A percentile compares a stretch with the other conserved stretches of the same genome.
Conservation (phyloP, 2,329 filamentous ascomycete species). For the Pseudopyrenochaeta lycopersici region DNA sequence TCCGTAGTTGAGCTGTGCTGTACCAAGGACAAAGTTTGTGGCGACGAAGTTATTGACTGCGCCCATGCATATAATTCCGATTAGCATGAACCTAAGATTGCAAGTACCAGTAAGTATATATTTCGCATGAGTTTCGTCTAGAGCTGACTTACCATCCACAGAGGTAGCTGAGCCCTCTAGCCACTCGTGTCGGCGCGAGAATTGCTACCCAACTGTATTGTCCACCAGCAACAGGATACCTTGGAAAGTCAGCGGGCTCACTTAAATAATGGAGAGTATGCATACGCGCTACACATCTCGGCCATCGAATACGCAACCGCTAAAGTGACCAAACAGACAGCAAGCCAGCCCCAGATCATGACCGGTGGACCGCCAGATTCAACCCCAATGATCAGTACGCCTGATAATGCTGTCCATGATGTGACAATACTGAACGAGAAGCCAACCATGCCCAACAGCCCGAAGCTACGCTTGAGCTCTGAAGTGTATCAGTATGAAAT, state of each 20-base stretch:
- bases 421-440: slow-evolving; percentile 69
- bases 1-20: slow-evolving; percentile 61
- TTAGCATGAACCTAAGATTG: slow-evolving; percentile 26
- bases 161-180: slow-evolving; percentile 49
- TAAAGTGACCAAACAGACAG: slow-evolving; percentile 60
- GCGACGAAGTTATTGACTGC: slow-evolving; percentile 64
- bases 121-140: slow-evolving; percentile 15
- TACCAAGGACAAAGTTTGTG: slow-evolving; percentile 65
- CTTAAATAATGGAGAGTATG: background rate
- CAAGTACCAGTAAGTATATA: background rate
- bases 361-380: slow-evolving; percentile 65
- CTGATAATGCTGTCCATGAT: slow-evolving; percentile 65
- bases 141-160: slow-evolving; percentile 52
- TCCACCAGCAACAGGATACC: slow-evolving; percentile 64
- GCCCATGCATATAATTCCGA: slow-evolving; percentile 61
- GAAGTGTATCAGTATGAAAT: slow-evolving; percentile 1
- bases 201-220: slow-evolving; percentile 68
- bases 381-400: slow-evolving; percentile 65
- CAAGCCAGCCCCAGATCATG: slow-evolving; percentile 67
- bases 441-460: slow-evolving; percentile 65
- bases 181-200: slow-evolving; percentile 57
- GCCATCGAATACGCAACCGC: slow-evolving; percentile 67
- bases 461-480: slow-evolving; percentile 67
- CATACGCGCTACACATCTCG: slow-evolving; percentile 62
- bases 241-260: slow-evolving; percentile 10